Base-by-base conservation (phyloP, 306 rosid genomes). In the Echinosophora koreensis region DNA sequence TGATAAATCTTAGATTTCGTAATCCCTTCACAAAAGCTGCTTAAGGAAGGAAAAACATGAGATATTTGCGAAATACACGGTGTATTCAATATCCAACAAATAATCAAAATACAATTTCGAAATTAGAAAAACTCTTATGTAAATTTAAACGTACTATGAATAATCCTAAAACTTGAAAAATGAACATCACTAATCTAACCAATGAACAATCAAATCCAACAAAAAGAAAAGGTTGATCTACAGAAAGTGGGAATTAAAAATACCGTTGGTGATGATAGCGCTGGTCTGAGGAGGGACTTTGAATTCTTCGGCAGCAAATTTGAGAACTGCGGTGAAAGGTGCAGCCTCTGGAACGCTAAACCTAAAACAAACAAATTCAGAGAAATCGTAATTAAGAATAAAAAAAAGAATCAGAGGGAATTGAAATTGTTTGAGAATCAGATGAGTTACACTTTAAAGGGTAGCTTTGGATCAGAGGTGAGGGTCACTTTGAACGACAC, bases 251-350 rank as follows among this genome's bases (percentile, higher is more conserved):
- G 15, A 27, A 8, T 1, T n/a, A 1, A 3, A 68, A 68, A 30
- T 82, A 92, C 97, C 99, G 69, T 95, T 90, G 87, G 99, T 92
- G 93, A 95, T 95, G 17, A 95, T 92, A 42, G 98, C 99, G 80
- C 99, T 92, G 83, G 99, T 92, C 61, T 95, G 98, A 9, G 99
- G 97, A 66, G 99, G 99, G 74, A 92, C 99, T 81, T 95, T 95
- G 91, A 95, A 95, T 85, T 95, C 97, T 76, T 95, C 99, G 5
- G 98, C 98, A 0, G 98, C 97, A 74, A 87, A 95, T 91, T 92
- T 92, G 80, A 95, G 94, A 70, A 95, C 99, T 54, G 98, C 99
- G 2, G 99, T 96, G 80, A 96, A 96, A 67, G 98, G 99, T 7
- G 98, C 98, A 60, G 97, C 99, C 85, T 96, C 98, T 0, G 98